Evolutionary conservation across 257 asterid species (phyloP), one percentile per base, ranked within the genome.

Genomic region (Anisodus tanguticus): DNA sequence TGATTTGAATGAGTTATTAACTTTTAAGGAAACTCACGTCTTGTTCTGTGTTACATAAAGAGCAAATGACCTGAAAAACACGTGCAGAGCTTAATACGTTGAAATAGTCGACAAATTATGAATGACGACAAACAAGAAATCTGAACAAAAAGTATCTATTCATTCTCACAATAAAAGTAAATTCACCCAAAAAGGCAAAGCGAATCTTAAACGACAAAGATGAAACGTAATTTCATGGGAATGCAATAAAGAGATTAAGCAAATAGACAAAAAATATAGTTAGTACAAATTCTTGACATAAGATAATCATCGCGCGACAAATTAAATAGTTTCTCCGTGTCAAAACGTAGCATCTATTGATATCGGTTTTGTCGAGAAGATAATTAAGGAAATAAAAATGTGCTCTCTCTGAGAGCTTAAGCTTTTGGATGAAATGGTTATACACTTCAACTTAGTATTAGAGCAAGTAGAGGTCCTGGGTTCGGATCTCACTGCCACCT

Each of bases 21-120:
- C 4, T 4, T 76, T 6, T 3, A 22, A 41, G 71, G 13, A 74
- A 58, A 70, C 93, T 89, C 88, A 92, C 95, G 86, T 90, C 91
- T 85, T 92, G 95, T 85, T 91, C 94, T 26, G 91, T 87, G 86
- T 58, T 55, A 47, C 95, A 92, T 57, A 88, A 16, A 6, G 95
- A 90, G 54, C 95, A 92, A 69, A 92, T 89, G 58, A 92, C 88
- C 95, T 92, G 90, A 78, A 86, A 19, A 86, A 41, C 45, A 0
- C 55, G 35, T 37, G 1, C 15, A n/a, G 55, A 43, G 51, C 8
- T 70, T 70, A 41, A 58, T 16, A 41, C 7, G 9, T 58, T 58
- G 26, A 58, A 16, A 58, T 58, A 5, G 63, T 16, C 2, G 63
- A 58, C 63, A 58, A 58, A 58, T 6, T 5, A 58, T 10, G 63